Evolutionary conservation across 148 eudicot species (phyloP).

Genomic region (Drosera capensis): DNA sequence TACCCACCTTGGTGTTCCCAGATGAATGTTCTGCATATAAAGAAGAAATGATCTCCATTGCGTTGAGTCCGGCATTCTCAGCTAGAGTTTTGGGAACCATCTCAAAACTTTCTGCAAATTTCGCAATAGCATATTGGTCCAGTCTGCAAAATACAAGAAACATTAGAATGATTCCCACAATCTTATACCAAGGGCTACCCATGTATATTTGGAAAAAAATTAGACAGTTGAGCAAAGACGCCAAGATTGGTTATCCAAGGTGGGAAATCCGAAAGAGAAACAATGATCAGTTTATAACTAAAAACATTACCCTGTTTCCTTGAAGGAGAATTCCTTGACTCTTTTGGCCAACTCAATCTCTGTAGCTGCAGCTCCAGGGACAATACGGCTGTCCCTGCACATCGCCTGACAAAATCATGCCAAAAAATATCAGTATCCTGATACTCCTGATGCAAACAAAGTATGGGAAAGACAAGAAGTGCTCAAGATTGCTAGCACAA

Average conservation of each 20-base stretch:
- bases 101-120: slow-evolving; percentile 94
- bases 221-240: no score
- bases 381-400: slow-evolving; percentile 89
- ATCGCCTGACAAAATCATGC: slow-evolving; percentile 65
- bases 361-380: slow-evolving; percentile 97
- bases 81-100: slow-evolving; percentile 83
- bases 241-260: no score
- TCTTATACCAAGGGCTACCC: no score
- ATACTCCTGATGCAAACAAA: no score
- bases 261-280: no score
- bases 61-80: slow-evolving; percentile 93
- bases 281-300: neutral
- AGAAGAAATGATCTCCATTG: slow-evolving; percentile 86
- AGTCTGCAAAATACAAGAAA: slow-evolving; percentile 39
- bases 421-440: no score
- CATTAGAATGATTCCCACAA: no score
- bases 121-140: slow-evolving; percentile 88
- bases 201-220: no score
- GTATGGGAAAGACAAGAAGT: no score
- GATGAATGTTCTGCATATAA: slow-evolving; percentile 77
- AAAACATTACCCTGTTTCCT: slow-evolving; percentile 64
- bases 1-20: slow-evolving; percentile 77
- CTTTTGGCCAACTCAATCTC: slow-evolving; percentile 86
- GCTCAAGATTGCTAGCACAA: no score
- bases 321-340: slow-evolving; percentile 78